Evolutionary conservation across 495 filamentous ascomycete genomes (phyloP), one percentile per base, ranked within the genome.

Genomic region (Aspergillus steynii): DNA sequence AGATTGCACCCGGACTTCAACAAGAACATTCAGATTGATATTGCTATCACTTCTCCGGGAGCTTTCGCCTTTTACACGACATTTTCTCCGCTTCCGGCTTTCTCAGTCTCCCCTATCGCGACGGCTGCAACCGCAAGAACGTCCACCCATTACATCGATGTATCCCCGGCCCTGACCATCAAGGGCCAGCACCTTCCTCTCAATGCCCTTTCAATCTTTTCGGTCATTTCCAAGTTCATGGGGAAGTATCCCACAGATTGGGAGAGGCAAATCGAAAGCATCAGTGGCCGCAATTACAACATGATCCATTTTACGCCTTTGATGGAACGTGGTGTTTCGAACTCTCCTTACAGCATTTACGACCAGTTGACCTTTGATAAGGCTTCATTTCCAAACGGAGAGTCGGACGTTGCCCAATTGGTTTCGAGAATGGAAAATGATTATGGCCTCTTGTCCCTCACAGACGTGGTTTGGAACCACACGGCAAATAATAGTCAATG

Each of bases 271-370:
- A 82, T 98, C 55, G 80, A 84, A 61, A 95, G 95, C 47, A 95
- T 98, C 64, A 86, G 88, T 61, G 85, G 89, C 53, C 83, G 95
- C 42, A 92, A 92, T 6, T 99, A 99, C 77, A 99, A 99, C 74
- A 96, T 98, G 92, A 85, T 99, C 56, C 96, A 99, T 74, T 99
- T 98, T 70, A 97, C 96, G 4, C 96, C 96, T 7, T 78, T 98
- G 65, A 95, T 93, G 82, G 81, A 90, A 56, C 86, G 96, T 50
- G 96, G 96, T 29, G 82, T 78, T 14, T 97, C 94, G 14, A 96
- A 98, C 70, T 98, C 96, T 10, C 96, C 96, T 0, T 99, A 98
- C 81, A 97, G 94, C 72, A 85, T 99, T 58, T 96, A 89, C 69
- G 90, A 99, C 68, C 96, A 98, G 76, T 80, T 93, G 34, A 77